Percentiles rank a stretch among this genome's conserved stretches.
Conservation (phyloP, 1,139 yeast species). For the Kodamaea sp. region DNA sequence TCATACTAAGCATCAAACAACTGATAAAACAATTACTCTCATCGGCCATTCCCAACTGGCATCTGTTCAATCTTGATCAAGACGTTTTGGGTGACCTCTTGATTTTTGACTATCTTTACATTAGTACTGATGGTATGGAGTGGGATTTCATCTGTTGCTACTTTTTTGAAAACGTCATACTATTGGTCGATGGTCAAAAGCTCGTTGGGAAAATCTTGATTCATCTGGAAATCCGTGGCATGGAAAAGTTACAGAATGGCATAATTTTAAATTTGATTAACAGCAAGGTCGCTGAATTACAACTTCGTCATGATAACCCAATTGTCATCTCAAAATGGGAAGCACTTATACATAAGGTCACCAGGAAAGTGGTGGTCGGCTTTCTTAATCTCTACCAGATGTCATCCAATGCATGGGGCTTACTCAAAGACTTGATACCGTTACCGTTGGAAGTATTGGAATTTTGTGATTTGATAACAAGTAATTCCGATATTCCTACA, state of each 20-base stretch:
- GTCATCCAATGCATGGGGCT: conserved; percentile 54
- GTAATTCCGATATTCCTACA: conserved; percentile 42
- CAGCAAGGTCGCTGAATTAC: conserved; percentile 49
- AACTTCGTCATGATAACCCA: conserved; percentile 33
- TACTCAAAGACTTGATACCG: conserved; percentile 20
- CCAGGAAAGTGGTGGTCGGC: conserved; percentile 13
- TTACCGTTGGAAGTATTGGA: conserved; percentile 43
- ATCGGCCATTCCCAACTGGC: conserved; percentile 10
- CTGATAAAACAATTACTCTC: conserved; percentile 7
- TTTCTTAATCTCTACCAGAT: conserved; percentile 45
- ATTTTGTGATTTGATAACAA: conserved; percentile 35
- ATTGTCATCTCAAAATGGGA: conserved; percentile 47
- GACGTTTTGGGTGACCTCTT: conserved; percentile 29
- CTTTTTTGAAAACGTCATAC: conserved; percentile 41
- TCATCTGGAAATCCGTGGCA: conserved; percentile 34
- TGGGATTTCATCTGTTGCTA: conserved; percentile 41
- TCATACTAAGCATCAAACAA: conserved; percentile 1
- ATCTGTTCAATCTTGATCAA: conserved; percentile 13
- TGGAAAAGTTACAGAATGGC: conserved; percentile 26
- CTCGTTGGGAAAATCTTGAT: conserved; percentile 38
- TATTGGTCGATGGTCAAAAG: conserved; percentile 36
- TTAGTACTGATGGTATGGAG: conserved; percentile 36
- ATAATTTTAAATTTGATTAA: conserved; percentile 41
- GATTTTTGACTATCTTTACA: conserved; percentile 46
- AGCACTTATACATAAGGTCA: conserved; percentile 24